These are phyloP conservation scores for Neoboletus subvelutipes DNA, from an alignment of 768 basidiomycete genomes.

Conservation along the genomic window DNA sequence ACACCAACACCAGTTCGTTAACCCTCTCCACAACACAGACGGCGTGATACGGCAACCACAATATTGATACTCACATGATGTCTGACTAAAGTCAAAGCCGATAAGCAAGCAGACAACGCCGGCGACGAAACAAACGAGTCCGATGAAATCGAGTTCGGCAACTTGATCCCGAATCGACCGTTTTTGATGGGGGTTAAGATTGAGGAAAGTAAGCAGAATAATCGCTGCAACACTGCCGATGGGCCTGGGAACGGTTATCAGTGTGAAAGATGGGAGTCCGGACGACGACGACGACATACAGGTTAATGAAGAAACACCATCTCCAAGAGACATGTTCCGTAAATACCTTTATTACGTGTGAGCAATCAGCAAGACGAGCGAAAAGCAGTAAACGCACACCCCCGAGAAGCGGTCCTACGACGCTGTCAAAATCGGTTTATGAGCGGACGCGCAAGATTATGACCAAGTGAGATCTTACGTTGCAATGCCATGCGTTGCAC, in stretches of 20 bases:
- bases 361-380: neutral
- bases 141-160: constrained; percentile 68
- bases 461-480: constrained; percentile 29
- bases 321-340: constrained; percentile 78
- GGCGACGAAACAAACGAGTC: constrained; percentile 57
- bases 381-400: constrained; percentile 52
- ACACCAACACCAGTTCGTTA: neutral
- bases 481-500: constrained; percentile 75
- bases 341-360: constrained; percentile 43
- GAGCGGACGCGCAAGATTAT: neutral
- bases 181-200: constrained; percentile 72
- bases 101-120: constrained; percentile 70
- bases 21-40: neutral
- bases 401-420: constrained; percentile 77
- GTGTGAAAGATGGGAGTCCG: neutral
- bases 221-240: constrained; percentile 65
- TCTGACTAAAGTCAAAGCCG: constrained; percentile 72
- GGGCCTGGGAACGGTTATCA: constrained; percentile 45
- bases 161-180: constrained; percentile 57
- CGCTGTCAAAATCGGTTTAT: constrained; percentile 33
- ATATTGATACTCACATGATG: constrained; percentile 48
- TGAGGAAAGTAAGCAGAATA: constrained; percentile 70
- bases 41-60: neutral
- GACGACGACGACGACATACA: constrained; percentile 40
- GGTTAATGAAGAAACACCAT: constrained; percentile 82